These are phyloP conservation scores for Ceratocystis alfenasii DNA, from an alignment of 2,329 filamentous ascomycete genomes.

Conservation along the genomic window DNA sequence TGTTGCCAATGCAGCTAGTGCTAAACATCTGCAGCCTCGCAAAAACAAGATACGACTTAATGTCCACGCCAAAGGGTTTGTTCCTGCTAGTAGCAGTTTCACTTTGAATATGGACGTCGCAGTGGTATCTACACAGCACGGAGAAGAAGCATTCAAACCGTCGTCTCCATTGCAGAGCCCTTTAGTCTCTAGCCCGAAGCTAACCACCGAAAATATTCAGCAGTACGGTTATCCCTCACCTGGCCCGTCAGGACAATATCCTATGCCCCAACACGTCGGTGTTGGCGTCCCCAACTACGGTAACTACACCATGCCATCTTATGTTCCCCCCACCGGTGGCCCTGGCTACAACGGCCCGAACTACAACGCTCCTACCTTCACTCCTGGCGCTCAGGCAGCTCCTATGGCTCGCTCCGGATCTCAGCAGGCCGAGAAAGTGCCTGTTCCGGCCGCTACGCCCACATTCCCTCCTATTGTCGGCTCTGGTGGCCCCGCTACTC, in stretches of 20 bases:
- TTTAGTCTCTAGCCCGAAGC: not conserved
- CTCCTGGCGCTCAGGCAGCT: conserved; percentile 36
- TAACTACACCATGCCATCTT: conserved; percentile 36
- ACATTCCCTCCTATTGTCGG: conserved; percentile 46
- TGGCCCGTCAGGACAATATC: conserved; percentile 11
- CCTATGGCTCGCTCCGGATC: conserved; percentile 75
- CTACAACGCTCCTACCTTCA: conserved; percentile 20
- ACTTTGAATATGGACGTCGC: not conserved
- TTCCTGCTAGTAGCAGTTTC: conserved; percentile 11
- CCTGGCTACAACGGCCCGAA: conserved; percentile 29
- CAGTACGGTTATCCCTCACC: conserved; percentile 16
- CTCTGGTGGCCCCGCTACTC: conserved; percentile 38
- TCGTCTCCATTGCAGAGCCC: not conserved
- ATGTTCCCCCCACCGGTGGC: conserved; percentile 33
- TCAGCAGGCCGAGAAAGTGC: conserved; percentile 35
- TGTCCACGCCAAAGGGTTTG: conserved; percentile 15
- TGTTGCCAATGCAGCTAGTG: not conserved
- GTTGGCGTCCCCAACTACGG: conserved; percentile 34
- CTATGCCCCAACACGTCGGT: conserved; percentile 25
- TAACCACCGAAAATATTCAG: conserved; percentile 2
- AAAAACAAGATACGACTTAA: conserved; percentile 25
- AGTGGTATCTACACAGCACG: not conserved
- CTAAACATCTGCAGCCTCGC: not conserved
- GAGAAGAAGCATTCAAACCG: not conserved
- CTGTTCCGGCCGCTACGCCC: conserved; percentile 58